Base-by-base conservation (phyloP, 202 grass and related monocot genomes). In the Zoysia matrella region DNA sequence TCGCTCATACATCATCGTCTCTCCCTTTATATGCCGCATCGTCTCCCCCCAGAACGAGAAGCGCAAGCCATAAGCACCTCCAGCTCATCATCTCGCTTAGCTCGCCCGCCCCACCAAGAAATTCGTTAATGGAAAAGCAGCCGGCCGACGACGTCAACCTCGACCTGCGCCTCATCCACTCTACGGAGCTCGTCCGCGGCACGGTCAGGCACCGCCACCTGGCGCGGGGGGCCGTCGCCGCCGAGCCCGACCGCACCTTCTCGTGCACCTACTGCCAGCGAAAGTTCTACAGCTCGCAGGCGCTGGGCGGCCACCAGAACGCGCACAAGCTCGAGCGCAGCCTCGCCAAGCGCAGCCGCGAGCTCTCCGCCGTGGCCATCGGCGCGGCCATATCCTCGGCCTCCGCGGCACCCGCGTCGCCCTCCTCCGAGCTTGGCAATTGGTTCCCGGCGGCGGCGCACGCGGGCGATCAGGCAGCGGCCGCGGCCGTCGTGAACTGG, bases 301-400 rank as follows among this genome's bases (percentile, higher is more conserved):
- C 91, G 65, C 82, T 93, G 36, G 91, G 91, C 2, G 88, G 88
- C 36, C 88, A 90, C 82, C 91, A 93, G 84, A 93, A 93, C 75
- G 91, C 91, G 42, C 91, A 93, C 82, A 93, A 91, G 85, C 78
- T 91, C 80, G 80, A 95, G 88, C 85, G 93, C 70, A 89, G 86
- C 86, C 86, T 91, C 69, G 86, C 89, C 68, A 88, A 85, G 69
- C 82, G 85, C 78, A 88, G 79, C 57, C 86, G 82, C 79, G 86
- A 88, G 72, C 86, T 91, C 63, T 82, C 88, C 49, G 52, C 51
- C 47, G 67, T 47, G 22, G 82, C 46, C 3, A 11, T 18, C 76
- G 30, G 9, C 55, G 66, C 73, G 0, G 54, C 39, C 69, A 46
- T 52, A 55, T 43, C 56, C 41, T 18, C 47, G 0, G n/a, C 36